Base-by-base conservation (phyloP, 768 basidiomycete species). In the Tricholoma matsutake region DNA sequence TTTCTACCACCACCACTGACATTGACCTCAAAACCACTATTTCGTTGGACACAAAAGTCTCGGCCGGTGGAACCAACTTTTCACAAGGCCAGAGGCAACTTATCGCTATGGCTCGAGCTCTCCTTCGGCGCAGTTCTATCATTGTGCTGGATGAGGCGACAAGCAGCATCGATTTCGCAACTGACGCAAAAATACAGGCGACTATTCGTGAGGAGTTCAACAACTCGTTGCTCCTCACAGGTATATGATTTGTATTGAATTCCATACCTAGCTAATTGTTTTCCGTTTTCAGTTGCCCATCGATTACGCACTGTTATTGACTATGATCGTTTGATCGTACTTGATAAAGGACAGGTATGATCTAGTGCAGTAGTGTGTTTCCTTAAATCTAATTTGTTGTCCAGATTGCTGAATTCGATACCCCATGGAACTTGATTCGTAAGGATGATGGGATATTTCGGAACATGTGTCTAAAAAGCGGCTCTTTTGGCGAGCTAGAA, bases 51-150 rank as follows among this genome's bases (percentile, higher is more conserved):
- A 91, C 89, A 0, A 86, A 89, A 61, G 89, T 96, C 8, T 92
- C 92, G 0, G 81, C 91, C 0, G 94, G 94, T 0, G 94, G 94
- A 0, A 81, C 86, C 31, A 96, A 97, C 76, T 96, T 97, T 73
- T 95, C 92, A 1, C 92, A 94, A 61, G 95, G 96, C 9, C 94
- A 98, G 69, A 73, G 94, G 9, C 95, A 98, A 67, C 76, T 94
- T 14, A 89, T 94, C 57, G 88, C 91, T 1, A 89, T 94, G 88
- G 92, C 92, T 0, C 82, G 92, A 5, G 91, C 92, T 0, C 76
- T 94, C 20, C 77, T 93, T 31, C 78, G 90, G 16, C 81, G 84
- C 6, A 91, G 86, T 67, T 75, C 86, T 11, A 84, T 94, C 64
- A 86, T 94, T 55, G 83, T 94, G 14, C 76, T 93, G 39, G 92